Evolutionary conservation across 768 basidiomycete genomes (phyloP), one percentile per base, ranked within the genome.

Genomic region (Daedaleopsis sinensis): DNA sequence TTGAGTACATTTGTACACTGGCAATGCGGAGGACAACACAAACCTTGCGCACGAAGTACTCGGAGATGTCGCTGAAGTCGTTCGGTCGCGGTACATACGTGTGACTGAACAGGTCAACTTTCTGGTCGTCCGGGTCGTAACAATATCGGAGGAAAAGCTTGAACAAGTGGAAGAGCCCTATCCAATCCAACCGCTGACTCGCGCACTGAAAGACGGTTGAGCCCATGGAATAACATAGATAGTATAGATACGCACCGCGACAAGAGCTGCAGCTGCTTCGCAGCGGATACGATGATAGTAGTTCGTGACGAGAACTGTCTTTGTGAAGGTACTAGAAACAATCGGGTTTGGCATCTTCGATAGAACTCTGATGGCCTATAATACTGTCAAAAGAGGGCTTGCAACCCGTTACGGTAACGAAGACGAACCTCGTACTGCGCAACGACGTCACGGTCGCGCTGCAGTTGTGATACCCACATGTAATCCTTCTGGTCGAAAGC

Each of bases 401-500:
- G 18, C 65, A 65, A 35, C 32, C 5, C 39, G 42, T 27, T 19
- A 27, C 9, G 2, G 12, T 48, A 57, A 7, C 38, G 19, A 8
- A 24, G 24, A 63, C 87, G 68, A 65, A 93, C 96, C 88, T 98
- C 96, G 15, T 98, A 79, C 73, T 99, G 97, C 1, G 96, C 97
- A 21, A 98, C 90, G 39, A 99, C 96, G 76, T 99, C 97, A 63
- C 94, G 80, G 74, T 99, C 97, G 58, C 95, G 82, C 75, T 96
- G 94, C 53, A 99, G 78, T 72, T 98, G 97, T 43, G 90, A 93
- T 21, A 96, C 91, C 95, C 96, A 99, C 93, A 96, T 96, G 70
- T 95, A 98, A 78, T 96, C 95, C 46, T 93, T 94, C 77, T 98
- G 94, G 53, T 96, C 91, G 65, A 96, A 98, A 64, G 87, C 87